Base-by-base conservation (phyloP, 345 rosid genomes). In the Linum tenue region DNA sequence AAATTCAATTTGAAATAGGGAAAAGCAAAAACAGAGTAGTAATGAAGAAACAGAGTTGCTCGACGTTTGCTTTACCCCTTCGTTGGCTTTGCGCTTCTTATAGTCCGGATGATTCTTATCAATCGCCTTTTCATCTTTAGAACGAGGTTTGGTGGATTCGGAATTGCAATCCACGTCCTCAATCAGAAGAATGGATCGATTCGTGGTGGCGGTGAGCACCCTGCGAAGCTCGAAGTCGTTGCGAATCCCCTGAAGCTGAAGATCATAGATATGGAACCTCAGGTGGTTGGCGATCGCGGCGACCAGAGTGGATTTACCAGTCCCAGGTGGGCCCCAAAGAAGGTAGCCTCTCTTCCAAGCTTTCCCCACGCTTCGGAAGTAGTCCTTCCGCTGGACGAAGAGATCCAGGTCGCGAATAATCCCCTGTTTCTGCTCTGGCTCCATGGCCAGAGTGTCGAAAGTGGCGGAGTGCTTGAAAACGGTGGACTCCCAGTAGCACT, bases 381-480 rank as follows among this genome's bases (percentile, higher is more conserved):
- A 56, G n/a, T 56, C 59, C n/a, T 56, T 56, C 3, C 59, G 16
- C 15, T 56, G 59, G 15, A n/a, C 59, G 35, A 56, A 56, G n/a
- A 56, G 59, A 12, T 56, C 59, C 9, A 56, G 59, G n/a, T 56
- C 59, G 31, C 17, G 9, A 2, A 15, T 56, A 31, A 56, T 56
- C 31, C 5, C 16, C 31, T 56, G 31, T 16, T 12, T 56, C 16
- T 5, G 15, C 16, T 56, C 59, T 5, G 59, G 59, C 7, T 56
- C 59, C 59, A 56, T 56, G 31, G 59, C 59, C 59, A 56, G 35
- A 31, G 59, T 56, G 17, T 56, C 59, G 59, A 56, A 56, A 16
- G 59, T 56, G 59, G 59, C 59, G 0, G 59, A 7, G 59, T 56
- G 59, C 59, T 56, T 56, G 59, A 56, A 56, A 7, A 56, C 31